phyloP scores from a whole-genome alignment of 2,329 filamentous ascomycete genomes.

The Trichothecium roseum region DNA sequence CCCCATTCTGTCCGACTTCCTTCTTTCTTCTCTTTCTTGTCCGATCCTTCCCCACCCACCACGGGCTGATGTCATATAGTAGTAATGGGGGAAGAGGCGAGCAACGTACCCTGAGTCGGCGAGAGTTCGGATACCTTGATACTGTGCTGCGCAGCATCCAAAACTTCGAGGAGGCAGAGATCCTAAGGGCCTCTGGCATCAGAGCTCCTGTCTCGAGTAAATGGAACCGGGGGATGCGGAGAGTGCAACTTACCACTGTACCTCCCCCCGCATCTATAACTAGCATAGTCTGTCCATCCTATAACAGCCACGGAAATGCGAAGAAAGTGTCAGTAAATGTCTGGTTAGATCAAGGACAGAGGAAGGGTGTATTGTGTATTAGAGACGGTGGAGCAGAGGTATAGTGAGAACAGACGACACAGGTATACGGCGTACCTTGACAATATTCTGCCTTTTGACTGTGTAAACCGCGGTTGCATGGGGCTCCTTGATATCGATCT shows the following conservation, averaged over 20 bases:
- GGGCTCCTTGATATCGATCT: background rate
- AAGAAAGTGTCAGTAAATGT: too few species aligned
- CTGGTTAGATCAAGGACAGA: too few species aligned
- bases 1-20: too few species aligned
- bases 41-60: too few species aligned
- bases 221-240: background rate
- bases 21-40: too few species aligned
- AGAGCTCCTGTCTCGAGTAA: background rate
- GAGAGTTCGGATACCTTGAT: background rate
- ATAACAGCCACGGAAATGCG: background rate
- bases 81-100: background rate
- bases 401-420: too few species aligned
- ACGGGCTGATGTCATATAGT: background rate
- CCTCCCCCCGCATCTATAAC: slow-evolving; percentile 1
- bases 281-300: slow-evolving; percentile 1
- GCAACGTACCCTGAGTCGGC: background rate
- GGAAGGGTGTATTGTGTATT: too few species aligned
- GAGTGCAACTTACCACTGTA: slow-evolving; percentile 1
- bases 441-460: background rate
- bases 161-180: background rate
- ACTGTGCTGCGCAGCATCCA: background rate
- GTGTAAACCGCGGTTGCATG: slow-evolving; percentile 1
- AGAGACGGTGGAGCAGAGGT: too few species aligned
- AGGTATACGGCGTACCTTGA: too few species aligned
- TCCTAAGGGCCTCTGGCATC: background rate